Percentiles rank a stretch among this genome's conserved stretches.
Evolutionary conservation across 495 filamentous ascomycete genomes (phyloP).

Genomic region (Hypoxylon cercidicola): DNA sequence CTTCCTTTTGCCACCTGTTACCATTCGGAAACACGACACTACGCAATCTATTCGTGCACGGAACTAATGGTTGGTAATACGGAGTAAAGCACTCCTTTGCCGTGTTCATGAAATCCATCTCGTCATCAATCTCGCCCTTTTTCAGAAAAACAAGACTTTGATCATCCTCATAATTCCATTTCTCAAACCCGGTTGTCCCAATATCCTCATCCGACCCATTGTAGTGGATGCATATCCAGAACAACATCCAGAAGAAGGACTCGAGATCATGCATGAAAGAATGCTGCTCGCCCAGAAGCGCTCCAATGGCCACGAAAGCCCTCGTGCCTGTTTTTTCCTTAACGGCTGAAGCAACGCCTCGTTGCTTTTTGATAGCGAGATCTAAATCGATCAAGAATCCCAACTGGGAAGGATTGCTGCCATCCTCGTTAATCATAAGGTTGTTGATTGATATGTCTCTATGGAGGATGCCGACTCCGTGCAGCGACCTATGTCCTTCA

Average conservation of each 20-base stretch:
- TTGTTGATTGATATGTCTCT: conserved; percentile 57
- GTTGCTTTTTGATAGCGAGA: conserved; percentile 49
- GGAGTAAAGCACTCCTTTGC: conserved; percentile 40
- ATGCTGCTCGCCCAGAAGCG: conserved; percentile 49
- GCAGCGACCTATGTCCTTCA: conserved; percentile 50
- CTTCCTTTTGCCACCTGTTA: conserved; percentile 38
- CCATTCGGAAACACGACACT: conserved; percentile 51
- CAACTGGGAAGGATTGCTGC: conserved; percentile 42
- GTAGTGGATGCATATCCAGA: conserved; percentile 58
- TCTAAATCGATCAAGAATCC: conserved; percentile 56
- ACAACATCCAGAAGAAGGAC: conserved; percentile 65
- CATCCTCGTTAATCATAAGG: conserved; percentile 54
- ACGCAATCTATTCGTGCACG: conserved; percentile 51
- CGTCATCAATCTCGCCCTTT: conserved; percentile 31
- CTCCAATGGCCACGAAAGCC: conserved; percentile 57
- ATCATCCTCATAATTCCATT: conserved; percentile 41
- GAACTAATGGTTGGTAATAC: conserved; percentile 49
- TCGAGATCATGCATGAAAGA: conserved; percentile 60
- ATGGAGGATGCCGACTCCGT: conserved; percentile 49
- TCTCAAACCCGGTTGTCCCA: conserved; percentile 34
- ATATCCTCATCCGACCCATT: conserved; percentile 36
- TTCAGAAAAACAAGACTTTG: conserved; percentile 33
- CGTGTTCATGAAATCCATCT: conserved; percentile 41
- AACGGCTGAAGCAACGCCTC: conserved; percentile 45
- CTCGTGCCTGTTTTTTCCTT: conserved; percentile 26